Evolutionary conservation across 306 rosid species (phyloP).

Genomic region (Cucumis cinereus): DNA sequence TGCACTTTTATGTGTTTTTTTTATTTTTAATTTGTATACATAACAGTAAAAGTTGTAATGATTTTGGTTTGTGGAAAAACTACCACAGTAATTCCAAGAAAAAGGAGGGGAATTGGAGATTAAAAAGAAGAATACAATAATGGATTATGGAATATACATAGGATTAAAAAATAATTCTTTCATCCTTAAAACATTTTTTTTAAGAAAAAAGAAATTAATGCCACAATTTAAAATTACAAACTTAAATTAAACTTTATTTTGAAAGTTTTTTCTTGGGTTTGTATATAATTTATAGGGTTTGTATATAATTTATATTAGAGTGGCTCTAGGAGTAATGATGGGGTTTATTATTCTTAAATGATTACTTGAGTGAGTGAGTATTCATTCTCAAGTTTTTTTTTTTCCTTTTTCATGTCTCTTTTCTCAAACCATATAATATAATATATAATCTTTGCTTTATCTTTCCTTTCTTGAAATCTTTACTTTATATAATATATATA

Average conservation of each 20-base stretch:
- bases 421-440: neutral
- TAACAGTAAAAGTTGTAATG: conserved; percentile 39
- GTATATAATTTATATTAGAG: neutral
- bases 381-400: conserved; percentile 13
- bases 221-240: too few species aligned
- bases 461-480: neutral
- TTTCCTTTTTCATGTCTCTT: too few species aligned
- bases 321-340: conserved; percentile 45
- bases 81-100: neutral
- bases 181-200: too few species aligned
- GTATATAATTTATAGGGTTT: too few species aligned
- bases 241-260: too few species aligned
- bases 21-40: conserved; percentile 10
- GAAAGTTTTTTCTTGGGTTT: too few species aligned
- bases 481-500: neutral
- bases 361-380: conserved; percentile 48
- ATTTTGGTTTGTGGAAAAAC: conserved; percentile 33
- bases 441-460: neutral
- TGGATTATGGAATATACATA: too few species aligned
- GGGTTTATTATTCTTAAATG: conserved; percentile 82
- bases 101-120: too few species aligned
- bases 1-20: conserved; percentile 18
- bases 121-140: too few species aligned
- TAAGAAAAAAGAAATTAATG: too few species aligned
- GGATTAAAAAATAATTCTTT: too few species aligned